Evolutionary conservation across 176 grass and related monocot species (phyloP), one percentile per base, ranked within the genome.

Genomic region (Carex kokanica): DNA sequence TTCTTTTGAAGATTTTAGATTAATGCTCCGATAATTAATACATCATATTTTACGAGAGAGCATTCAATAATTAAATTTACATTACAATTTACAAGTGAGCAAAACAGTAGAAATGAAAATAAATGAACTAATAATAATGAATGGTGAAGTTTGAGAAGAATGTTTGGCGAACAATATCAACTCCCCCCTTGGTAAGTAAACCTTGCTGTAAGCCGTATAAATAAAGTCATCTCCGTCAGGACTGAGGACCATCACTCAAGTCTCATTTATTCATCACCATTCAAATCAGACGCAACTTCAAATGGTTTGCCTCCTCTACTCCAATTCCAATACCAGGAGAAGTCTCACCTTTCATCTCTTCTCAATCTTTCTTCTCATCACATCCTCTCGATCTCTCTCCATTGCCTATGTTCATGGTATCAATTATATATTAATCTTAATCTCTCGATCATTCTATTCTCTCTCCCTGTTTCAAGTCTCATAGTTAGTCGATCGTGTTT

Each of bases 231-330:
- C 34, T 68, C 80, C 41, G 38, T 80, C 78, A 31, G 7, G 31
- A 79, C 16, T 80, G 31, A 31, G 6, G 31, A 79, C 15, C 25
- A 23, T 65, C 80, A 62, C 80, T 78, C 51, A 78, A 61, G 14
- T 56, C 63, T 68, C 80, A 82, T 53, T 81, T 54, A 81, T 63
- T 67, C 40, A 82, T 64, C 78, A 24, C 60, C 78, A 81, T 63
- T 67, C 80, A 68, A 65, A 82, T 82, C 80, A 78, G 5, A 56
- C 25, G 5, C 24, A 32, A 1, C 47, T 25, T 63, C 61, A 65
- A 65, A 82, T 82, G 80, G 80, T 62, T 82, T 65, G 45, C 43
- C 80, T 82, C 80, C 45, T 18, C 10, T 47, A 65, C 38, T 36
- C 80, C 79, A 81, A 12, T 17, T 12, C 25, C 36, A 62, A 24